Base-by-base conservation (phyloP, 2,329 filamentous ascomycete species). In the Aureobasidium vineae region DNA sequence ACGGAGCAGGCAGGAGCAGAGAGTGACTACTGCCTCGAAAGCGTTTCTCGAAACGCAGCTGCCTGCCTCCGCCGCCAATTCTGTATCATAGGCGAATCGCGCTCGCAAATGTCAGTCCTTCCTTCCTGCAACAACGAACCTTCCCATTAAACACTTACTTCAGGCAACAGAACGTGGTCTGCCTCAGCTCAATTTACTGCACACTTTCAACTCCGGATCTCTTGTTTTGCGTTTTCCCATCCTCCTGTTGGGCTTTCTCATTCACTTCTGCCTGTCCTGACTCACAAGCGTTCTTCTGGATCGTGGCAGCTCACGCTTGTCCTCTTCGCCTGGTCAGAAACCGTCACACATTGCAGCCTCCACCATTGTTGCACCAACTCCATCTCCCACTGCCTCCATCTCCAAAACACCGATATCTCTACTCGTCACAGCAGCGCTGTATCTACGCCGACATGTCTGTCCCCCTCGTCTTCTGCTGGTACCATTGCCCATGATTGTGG, bases 371-470 rank as follows among this genome's bases (percentile, higher is more conserved):
- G 47, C 4, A 31, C 19, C 26, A 5, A 8, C 1, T 31, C 23
- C 1, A 11, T 3, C 11, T 1, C 4, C 7, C 2, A 2, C 15
- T 8, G 2, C 3, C 7, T 5, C 4, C 26, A 5, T 28, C 26
- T 11, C 5, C 26, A 19, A 5, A 50, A 7, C 47, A 19, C 10
- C 13, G 7, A 50, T 10, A 31, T 2, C 47, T 33, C 15, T n/a
- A 8, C 5, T 13, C 23, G 5, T 49, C 23, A 49, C 45, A 28
- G 23, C 6, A 8, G 13, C 8, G 2, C 23, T 16, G 15, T n/a
- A 16, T 7, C 4, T n/a, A 26, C 28, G n/a, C 21, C 50, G 31
- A 54, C 31, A 40, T 40, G 53, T 19, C n/a, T 23, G 21, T 10
- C 11, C n/a, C 21, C 10, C 5, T 41, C 53, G 3, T 56, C 53